phyloP scores from a whole-genome alignment of 768 basidiomycete genomes.

The Chalciporus pseudorubinellus region DNA sequence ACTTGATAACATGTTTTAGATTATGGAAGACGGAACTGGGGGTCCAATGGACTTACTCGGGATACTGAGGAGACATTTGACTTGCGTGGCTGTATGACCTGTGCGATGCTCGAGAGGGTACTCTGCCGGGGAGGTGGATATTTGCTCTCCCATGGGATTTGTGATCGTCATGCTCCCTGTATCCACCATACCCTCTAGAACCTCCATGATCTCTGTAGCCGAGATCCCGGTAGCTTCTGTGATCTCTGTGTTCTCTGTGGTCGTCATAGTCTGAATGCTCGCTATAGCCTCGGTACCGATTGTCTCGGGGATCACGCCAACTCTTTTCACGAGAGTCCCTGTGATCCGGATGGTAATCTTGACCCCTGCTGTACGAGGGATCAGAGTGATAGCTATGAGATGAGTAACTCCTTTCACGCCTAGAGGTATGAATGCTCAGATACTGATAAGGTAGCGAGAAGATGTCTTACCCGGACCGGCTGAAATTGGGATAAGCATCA shows the following conservation, averaged over 20 bases:
- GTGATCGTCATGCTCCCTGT: conserved; percentile 18
- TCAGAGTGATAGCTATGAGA: conserved; percentile 23
- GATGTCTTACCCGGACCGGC: conserved; percentile 19
- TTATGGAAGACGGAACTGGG: background rate
- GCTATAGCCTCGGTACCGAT: conserved; percentile 17
- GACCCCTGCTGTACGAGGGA: conserved; percentile 21
- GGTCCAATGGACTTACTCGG: conserved; percentile 15
- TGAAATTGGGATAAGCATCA: conserved; percentile 20
- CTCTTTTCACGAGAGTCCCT: conserved; percentile 22
- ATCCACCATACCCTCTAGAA: conserved; percentile 8
- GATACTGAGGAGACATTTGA: conserved; percentile 18
- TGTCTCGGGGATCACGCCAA: conserved; percentile 20
- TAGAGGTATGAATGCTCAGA: conserved; percentile 9
- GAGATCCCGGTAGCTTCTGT: conserved; percentile 4
- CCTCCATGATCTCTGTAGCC: conserved; percentile 1
- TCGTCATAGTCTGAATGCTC: conserved; percentile 17
- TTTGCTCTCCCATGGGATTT: conserved; percentile 14
- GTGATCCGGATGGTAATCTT: conserved; percentile 21
- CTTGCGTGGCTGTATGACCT: conserved; percentile 20
- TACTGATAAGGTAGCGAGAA: background rate
- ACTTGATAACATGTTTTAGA: conserved; percentile 5
- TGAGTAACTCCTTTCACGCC: conserved; percentile 26
- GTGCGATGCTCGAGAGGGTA: conserved; percentile 28
- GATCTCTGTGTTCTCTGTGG: conserved; percentile 9
- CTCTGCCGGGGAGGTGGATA: conserved; percentile 16